Percentiles rank a stretch among this genome's conserved stretches.
phyloP scores from a whole-genome alignment of 2,329 filamentous ascomycete species.

The Pseudocercospora cruenta region DNA sequence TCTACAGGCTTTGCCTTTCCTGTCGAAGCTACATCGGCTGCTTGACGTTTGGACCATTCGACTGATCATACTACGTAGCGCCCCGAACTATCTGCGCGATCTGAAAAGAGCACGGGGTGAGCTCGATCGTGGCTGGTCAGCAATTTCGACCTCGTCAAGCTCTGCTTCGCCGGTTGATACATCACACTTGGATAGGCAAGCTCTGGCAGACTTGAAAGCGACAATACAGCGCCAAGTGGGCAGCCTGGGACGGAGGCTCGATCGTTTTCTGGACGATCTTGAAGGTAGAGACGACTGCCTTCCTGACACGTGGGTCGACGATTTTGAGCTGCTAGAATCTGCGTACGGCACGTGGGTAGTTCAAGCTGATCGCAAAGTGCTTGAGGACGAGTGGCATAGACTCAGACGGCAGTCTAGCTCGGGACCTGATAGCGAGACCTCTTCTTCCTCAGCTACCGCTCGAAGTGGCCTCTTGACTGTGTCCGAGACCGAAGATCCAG shows the following conservation, averaged over 20 bases:
- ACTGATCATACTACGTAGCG: slow-evolving; percentile 71
- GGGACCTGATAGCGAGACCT: background rate
- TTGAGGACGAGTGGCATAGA: slow-evolving; percentile 60
- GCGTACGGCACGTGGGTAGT: slow-evolving; percentile 81
- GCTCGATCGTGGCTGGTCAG: slow-evolving; percentile 68
- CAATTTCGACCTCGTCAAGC: slow-evolving; percentile 48
- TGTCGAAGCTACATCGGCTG: slow-evolving; percentile 73
- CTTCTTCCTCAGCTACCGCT: background rate
- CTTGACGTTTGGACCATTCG: slow-evolving; percentile 78
- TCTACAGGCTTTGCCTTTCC: slow-evolving; percentile 80
- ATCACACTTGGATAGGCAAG: slow-evolving; percentile 25
- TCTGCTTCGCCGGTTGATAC: slow-evolving; percentile 4
- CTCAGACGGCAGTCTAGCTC: background rate
- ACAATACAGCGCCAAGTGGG: slow-evolving; percentile 71
- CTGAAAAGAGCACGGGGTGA: slow-evolving; percentile 67
- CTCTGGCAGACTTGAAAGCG: slow-evolving; percentile 45
- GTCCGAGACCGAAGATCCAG: slow-evolving; percentile 20
- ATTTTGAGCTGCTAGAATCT: slow-evolving; percentile 77
- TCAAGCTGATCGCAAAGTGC: slow-evolving; percentile 73
- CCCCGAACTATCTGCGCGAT: slow-evolving; percentile 69
- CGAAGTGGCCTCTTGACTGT: background rate
- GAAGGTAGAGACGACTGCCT: slow-evolving; percentile 84
- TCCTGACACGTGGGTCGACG: slow-evolving; percentile 84
- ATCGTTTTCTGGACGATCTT: slow-evolving; percentile 82
- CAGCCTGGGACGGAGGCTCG: slow-evolving; percentile 71